Evolutionary conservation across 1,284 basidiomycete genomes (phyloP), one percentile per base, ranked within the genome.

Genomic region (Tremellales sp.): DNA sequence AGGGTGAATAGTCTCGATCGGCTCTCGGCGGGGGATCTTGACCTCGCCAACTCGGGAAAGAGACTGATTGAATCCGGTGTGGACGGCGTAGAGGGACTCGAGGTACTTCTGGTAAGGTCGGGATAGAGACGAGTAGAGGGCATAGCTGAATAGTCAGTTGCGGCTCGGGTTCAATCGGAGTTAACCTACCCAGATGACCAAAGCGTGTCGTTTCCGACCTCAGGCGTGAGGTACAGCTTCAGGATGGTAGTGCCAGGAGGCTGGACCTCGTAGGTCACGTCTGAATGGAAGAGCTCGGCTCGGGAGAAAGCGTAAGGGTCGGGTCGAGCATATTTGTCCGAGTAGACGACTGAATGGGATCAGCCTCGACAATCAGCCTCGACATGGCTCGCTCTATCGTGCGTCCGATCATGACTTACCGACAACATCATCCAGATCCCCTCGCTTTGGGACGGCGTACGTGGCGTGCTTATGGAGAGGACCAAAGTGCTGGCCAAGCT

Each of bases 241-340:
- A 93, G 84, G 3, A 86, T 85, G 1, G 89, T 93, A 33, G 89
- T 75, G 6, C 87, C 88, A 1, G 89, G 89, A 7, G 89, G 89
- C 72, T 93, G 89, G 23, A 69, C 58, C 69, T 90, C 87, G 72
- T 88, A 89, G 2, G 84, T 76, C 53, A 87, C 86, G 67, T 89
- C 87, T 1, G 83, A 82, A 72, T 89, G 87, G 62, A 69, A 89
- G n/a, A 89, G 78, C 59, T 89, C 86, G 17, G 83, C 62, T 68
- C 85, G 84, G n/a, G 84, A 80, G 70, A 85, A 87, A 6, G 84
- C 78, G 43, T 79, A 76, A 3, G 81, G 69, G 63, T 89, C 85
- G 2, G 85, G 86, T 42, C 84, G 81, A 19, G 83, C 79, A 31
- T 82, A 80, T 36, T 82, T 83, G 52, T 76, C 75, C 15, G 75